Percentiles rank a stretch among this genome's conserved stretches.
These are phyloP conservation scores for Dispira parvispora DNA, from an alignment of 192 early-diverging fungal species.

Conservation along the genomic window DNA sequence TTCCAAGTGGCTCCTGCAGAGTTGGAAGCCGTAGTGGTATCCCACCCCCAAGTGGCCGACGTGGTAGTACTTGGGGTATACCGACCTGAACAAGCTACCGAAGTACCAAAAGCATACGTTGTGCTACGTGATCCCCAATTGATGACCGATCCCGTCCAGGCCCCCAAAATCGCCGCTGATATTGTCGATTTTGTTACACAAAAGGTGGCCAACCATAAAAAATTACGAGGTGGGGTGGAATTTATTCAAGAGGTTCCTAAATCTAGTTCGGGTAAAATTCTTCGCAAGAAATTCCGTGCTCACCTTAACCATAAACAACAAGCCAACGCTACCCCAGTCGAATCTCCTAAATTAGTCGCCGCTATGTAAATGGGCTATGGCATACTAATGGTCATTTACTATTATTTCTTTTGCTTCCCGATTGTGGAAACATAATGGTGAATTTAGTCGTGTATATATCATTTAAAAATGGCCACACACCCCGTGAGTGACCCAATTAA, in stretches of 20 bases:
- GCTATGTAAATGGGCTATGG: too few species aligned
- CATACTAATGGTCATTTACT: too few species aligned
- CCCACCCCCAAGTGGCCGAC: conserved; percentile 51
- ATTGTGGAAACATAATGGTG: too few species aligned
- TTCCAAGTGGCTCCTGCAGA: conserved; percentile 72
- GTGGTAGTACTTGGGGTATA: conserved; percentile 53
- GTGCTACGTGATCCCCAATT: conserved; percentile 28
- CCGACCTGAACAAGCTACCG: conserved; percentile 43
- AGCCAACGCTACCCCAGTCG: too few species aligned
- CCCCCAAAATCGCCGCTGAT: conserved; percentile 23
- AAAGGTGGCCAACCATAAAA: conserved; percentile 54
- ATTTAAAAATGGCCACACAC: too few species aligned
- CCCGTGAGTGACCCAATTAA: too few species aligned
- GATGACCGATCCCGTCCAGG: conserved; percentile 17
- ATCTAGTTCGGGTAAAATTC: conserved; percentile 66
- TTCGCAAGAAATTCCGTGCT: conserved; percentile 24
- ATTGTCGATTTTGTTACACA: conserved; percentile 38
- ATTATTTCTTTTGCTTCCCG: too few species aligned
- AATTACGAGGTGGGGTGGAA: conserved; percentile 56
- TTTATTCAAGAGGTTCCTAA: conserved; percentile 60
- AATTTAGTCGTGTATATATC: too few species aligned
- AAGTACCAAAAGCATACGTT: conserved; percentile 66
- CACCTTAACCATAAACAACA: too few species aligned
- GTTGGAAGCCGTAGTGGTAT: conserved; percentile 55
- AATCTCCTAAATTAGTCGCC: too few species aligned